phyloP scores from a whole-genome alignment of 164 flowering plant species.

The Cinnamomum micranthum region DNA sequence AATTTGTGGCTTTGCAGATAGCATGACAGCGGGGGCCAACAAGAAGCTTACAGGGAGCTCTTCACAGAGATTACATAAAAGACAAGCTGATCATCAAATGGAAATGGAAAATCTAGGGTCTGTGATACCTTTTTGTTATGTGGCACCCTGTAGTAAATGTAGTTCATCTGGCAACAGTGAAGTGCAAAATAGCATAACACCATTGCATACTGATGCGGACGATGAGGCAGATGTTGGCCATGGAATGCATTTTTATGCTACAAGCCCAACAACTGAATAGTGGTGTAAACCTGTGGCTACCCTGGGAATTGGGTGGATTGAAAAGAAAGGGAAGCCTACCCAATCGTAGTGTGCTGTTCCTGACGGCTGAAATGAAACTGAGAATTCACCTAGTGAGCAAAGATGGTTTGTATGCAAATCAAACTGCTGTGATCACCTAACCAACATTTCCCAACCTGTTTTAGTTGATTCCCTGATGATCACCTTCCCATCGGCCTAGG shows the following conservation, averaged over 20 bases:
- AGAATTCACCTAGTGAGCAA: conserved; percentile 59
- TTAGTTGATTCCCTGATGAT: conserved; percentile 14
- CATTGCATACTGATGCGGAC: too few species aligned
- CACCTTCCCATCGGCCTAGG: background rate
- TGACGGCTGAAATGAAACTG: conserved; percentile 62
- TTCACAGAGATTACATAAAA: background rate
- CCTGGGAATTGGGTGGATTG: conserved; percentile 39
- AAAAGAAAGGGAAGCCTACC: conserved; percentile 72
- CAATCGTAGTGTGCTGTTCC: conserved; percentile 43
- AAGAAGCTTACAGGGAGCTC: background rate
- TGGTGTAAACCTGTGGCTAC: conserved; percentile 34
- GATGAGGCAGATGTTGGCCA: too few species aligned
- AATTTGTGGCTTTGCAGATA: too few species aligned
- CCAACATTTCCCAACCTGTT: conserved; percentile 51
- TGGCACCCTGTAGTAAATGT: background rate
- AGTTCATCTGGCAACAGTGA: too few species aligned
- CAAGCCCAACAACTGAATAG: conserved; percentile 39
- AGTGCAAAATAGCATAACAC: too few species aligned
- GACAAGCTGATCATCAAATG: background rate
- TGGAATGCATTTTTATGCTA: conserved; percentile 42
- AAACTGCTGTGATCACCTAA: conserved; percentile 34
- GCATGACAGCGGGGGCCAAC: background rate
- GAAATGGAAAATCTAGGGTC: conserved; percentile 2
- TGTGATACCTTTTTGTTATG: conserved; percentile 15
- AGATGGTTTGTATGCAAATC: conserved; percentile 58